These are phyloP conservation scores for Emydomyces testavorans DNA, from an alignment of 2,329 filamentous ascomycete species.

Conservation along the genomic window DNA sequence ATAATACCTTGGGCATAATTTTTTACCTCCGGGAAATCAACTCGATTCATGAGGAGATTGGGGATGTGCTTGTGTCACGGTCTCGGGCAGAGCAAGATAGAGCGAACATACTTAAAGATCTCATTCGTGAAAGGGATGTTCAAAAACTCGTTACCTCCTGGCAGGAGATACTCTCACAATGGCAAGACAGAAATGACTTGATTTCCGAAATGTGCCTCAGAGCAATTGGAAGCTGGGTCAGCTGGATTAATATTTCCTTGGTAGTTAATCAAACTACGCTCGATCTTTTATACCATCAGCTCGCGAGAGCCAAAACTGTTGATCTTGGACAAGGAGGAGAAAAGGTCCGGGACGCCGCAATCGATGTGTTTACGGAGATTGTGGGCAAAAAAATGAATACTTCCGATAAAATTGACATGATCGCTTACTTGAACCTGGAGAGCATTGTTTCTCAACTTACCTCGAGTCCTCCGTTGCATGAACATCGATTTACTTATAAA, in stretches of 20 bases:
- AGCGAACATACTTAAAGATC: slow-evolving; percentile 82
- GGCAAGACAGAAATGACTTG: slow-evolving; percentile 56
- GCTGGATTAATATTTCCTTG: slow-evolving; percentile 94
- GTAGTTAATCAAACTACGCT: slow-evolving; percentile 86
- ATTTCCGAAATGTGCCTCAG: slow-evolving; percentile 81
- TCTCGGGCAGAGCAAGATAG: slow-evolving; percentile 68
- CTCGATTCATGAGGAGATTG: slow-evolving; percentile 94
- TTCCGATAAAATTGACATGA: slow-evolving; percentile 85
- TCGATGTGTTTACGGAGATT: slow-evolving; percentile 91
- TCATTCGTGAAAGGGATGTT: slow-evolving; percentile 76
- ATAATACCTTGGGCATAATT: slow-evolving; percentile 65
- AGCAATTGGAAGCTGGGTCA: slow-evolving; percentile 93
- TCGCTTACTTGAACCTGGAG: slow-evolving; percentile 76
- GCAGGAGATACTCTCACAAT: slow-evolving; percentile 78
- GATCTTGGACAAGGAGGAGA: slow-evolving; percentile 58
- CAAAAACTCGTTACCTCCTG: slow-evolving; percentile 78
- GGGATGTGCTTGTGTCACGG: slow-evolving; percentile 74
- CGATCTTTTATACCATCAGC: slow-evolving; percentile 69
- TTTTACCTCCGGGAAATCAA: slow-evolving; percentile 81
- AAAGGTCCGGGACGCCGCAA: slow-evolving; percentile 76
- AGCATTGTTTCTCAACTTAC: slow-evolving; percentile 79
- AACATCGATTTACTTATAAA: slow-evolving; percentile 65
- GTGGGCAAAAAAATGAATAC: slow-evolving; percentile 97
- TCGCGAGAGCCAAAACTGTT: slow-evolving; percentile 58
- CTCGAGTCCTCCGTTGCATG: slow-evolving; percentile 65